phyloP scores from a whole-genome alignment of 139 green algal genomes.

The Chlamydomonas incerta region DNA sequence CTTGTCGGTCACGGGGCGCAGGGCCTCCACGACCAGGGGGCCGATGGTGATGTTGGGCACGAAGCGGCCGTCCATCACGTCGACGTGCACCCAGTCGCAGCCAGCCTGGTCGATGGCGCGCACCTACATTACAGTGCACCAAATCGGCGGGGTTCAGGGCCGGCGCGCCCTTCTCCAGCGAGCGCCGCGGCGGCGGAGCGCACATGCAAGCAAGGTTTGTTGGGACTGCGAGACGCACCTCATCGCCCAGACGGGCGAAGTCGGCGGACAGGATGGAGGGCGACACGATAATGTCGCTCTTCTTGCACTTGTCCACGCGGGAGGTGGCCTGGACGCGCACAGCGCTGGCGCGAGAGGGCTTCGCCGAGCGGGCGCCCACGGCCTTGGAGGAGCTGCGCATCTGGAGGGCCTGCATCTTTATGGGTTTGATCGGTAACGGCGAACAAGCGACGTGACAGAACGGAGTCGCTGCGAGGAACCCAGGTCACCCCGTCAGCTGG shows the following conservation, averaged over 20 bases:
- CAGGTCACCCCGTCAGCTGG: too few species aligned
- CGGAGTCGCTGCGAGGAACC: too few species aligned
- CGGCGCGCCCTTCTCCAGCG: background rate
- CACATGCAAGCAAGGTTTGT: conserved; percentile 6
- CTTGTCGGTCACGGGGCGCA: conserved; percentile 96
- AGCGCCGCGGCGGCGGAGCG: background rate
- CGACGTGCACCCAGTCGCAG: conserved; percentile 97
- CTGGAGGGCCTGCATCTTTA: conserved; percentile 22
- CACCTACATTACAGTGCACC: conserved; percentile 68
- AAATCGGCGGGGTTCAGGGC: background rate
- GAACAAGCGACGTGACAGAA: too few species aligned
- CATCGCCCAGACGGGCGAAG: conserved; percentile 94
- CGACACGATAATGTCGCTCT: conserved; percentile 88
- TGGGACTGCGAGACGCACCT: conserved; percentile 69
- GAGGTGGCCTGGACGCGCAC: conserved; percentile 54
- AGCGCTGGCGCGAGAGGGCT: conserved; percentile 14
- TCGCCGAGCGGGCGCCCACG: conserved; percentile 10
- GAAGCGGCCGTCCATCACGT: conserved; percentile 97
- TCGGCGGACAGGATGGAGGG: conserved; percentile 97
- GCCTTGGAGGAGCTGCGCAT: conserved; percentile 40
- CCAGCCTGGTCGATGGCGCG: conserved; percentile 93
- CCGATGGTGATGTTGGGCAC: conserved; percentile 99
- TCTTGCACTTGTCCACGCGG: conserved; percentile 72
- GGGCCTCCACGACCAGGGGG: conserved; percentile 95
- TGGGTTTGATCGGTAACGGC: too few species aligned